These are phyloP conservation scores for Xerocomellus dryophilus DNA, from an alignment of 768 basidiomycete genomes.

Conservation along the genomic window DNA sequence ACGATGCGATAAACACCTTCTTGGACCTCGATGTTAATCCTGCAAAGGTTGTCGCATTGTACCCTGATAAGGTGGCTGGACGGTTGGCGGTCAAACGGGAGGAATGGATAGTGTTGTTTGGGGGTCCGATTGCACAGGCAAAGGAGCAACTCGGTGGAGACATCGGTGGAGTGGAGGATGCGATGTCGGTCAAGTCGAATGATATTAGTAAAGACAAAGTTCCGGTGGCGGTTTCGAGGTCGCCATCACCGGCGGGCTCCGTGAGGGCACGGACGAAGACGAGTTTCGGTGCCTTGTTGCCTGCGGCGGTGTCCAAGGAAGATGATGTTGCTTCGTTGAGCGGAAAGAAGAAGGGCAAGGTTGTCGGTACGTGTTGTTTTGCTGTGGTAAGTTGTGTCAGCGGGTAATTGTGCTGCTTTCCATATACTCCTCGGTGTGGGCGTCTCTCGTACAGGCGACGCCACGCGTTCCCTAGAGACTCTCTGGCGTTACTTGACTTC, in stretches of 20 bases:
- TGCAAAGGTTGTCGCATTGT: constrained; percentile 88
- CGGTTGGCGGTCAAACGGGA: constrained; percentile 66
- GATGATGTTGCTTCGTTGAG: constrained; percentile 58
- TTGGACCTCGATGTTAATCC: constrained; percentile 88
- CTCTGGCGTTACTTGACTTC: constrained; percentile 87
- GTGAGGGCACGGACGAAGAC: constrained; percentile 53
- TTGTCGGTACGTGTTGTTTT: constrained; percentile 34
- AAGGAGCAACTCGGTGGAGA: constrained; percentile 9
- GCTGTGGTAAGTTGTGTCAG: neutral
- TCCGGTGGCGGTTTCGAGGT: constrained; percentile 21
- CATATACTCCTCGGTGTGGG: neutral
- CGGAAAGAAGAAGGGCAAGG: constrained; percentile 34
- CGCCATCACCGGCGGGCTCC: constrained; percentile 38
- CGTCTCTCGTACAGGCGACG: constrained; percentile 45
- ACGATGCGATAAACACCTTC: constrained; percentile 82
- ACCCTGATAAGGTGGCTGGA: constrained; percentile 78
- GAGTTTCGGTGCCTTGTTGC: constrained; percentile 50
- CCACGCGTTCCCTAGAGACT: constrained; percentile 76
- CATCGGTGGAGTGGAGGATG: constrained; percentile 21
- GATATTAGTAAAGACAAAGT: constrained; percentile 30
- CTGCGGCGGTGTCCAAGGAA: constrained; percentile 44
- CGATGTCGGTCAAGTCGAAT: constrained; percentile 24
- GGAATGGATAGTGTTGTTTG: constrained; percentile 79
- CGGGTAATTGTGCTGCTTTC: neutral
- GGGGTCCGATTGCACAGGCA: constrained; percentile 51